Evolutionary conservation across 805 yeast genomes (phyloP), one percentile per base, ranked within the genome.

Genomic region (Diddensiella caesifluorescens): DNA sequence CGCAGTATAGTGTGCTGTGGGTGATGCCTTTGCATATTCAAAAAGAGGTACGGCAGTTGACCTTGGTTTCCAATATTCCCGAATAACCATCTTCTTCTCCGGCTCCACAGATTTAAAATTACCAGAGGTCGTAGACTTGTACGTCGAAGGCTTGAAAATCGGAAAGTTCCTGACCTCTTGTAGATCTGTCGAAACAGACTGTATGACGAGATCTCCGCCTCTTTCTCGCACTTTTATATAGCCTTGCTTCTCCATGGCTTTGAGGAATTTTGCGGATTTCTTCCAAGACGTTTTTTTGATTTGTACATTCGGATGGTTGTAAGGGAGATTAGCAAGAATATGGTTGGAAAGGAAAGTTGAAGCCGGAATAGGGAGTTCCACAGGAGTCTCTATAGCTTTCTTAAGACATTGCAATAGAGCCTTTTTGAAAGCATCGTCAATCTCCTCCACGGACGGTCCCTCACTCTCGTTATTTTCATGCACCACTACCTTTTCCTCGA

Each of bases 241-340:
- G 1, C 77, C 77, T 33, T 71, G 70, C 58, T 87, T 90, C 50
- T 85, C 95, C 80, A 89, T 86, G 4, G 83, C 79, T 56, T 87
- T 90, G 41, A 90, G 64, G 55, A 81, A 87, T 59, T 88, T 89
- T 10, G 88, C 74, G 3, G 90, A 77, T 56, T 90, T 90, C 61
- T 84, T 88, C 95, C 95, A 90, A 2, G 88, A 75, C 0, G 95
- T 79, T 55, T 78, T 82, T 61, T 88, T 89, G 41, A 83, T 72
- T 20, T 38, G 44, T 19, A 63, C 51, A 6, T 49, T 51, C 1
- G 74, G 69, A 39, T 59, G 57, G 27, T 48, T 48, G 35, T 49
- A 54, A 1, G 95, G 94, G n/a, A 90, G 61, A 61, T 87, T 85
- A 38, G 74, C 75, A 46, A 79, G 69, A 10, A 89, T 65, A 52